Percentiles rank a stretch among this genome's conserved stretches.
Conservation (phyloP, 306 rosid genomes). For the Inga leiocalycina region DNA sequence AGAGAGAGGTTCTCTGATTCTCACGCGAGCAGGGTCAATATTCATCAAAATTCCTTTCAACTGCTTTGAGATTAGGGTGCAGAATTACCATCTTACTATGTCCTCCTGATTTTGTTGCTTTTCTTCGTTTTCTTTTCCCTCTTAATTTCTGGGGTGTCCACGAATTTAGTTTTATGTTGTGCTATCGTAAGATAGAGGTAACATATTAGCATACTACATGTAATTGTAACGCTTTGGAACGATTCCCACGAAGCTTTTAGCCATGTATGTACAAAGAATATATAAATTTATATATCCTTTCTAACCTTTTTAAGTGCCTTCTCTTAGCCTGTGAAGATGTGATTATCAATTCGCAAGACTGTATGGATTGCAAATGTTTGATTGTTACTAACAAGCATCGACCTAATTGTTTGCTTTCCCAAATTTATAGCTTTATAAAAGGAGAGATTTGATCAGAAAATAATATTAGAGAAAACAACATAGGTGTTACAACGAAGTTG, state of each 20-base stretch:
- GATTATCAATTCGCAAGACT: neutral
- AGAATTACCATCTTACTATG: slow-evolving; percentile 25
- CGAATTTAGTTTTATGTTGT: slow-evolving; percentile 35
- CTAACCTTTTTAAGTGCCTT: neutral
- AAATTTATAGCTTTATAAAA: neutral
- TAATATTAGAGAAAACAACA: neutral
- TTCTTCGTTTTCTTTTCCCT: neutral
- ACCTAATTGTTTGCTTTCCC: neutral
- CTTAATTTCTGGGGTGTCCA: slow-evolving; percentile 23
- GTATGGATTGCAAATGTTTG: neutral
- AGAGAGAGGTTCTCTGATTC: slow-evolving; percentile 33
- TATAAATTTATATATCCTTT: neutral
- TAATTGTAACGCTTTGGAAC: slow-evolving; percentile 25
- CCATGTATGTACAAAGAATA: slow-evolving; percentile 5
- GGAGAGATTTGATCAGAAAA: neutral
- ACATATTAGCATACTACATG: slow-evolving; percentile 3
- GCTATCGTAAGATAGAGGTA: slow-evolving; percentile 34
- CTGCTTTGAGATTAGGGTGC: slow-evolving; percentile 31
- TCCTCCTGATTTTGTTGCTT: slow-evolving; percentile 3
- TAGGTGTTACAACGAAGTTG: neutral
- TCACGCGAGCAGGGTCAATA: slow-evolving; percentile 20
- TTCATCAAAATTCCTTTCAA: slow-evolving; percentile 15
- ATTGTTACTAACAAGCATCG: neutral
- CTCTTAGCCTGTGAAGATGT: neutral
- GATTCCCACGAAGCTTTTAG: slow-evolving; percentile 29